A percentile compares a stretch with the other conserved stretches of the same genome.
These are phyloP conservation scores for Priceomyces melissophilus DNA, from an alignment of 805 yeast species.

Conservation along the genomic window DNA sequence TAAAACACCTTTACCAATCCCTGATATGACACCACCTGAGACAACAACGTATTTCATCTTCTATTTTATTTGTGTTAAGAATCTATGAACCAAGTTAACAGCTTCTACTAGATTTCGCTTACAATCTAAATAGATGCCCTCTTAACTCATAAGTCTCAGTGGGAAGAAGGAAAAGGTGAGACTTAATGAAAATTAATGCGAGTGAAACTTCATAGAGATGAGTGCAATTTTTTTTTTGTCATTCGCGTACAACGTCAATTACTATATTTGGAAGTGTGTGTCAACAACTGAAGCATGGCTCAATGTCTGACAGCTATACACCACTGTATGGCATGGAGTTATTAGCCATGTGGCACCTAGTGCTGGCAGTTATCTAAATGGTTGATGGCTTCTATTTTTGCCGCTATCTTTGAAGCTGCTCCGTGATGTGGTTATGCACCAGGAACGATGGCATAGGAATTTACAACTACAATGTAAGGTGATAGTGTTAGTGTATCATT, in stretches of 20 bases:
- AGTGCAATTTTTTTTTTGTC: constrained; percentile 6
- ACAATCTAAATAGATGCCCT: constrained; percentile 29
- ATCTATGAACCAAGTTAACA: constrained; percentile 1
- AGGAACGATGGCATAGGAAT: background rate
- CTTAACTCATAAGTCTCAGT: constrained; percentile 42
- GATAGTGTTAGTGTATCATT: background rate
- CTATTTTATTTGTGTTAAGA: background rate
- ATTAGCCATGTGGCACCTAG: constrained; percentile 7
- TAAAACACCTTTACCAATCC: constrained; percentile 97
- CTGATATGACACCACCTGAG: constrained; percentile 98
- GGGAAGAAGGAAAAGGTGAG: constrained; percentile 33
- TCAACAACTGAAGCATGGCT: no score
- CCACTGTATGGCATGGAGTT: constrained; percentile 7
- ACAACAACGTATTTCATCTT: constrained; percentile 98
- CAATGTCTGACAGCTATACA: constrained; percentile 22
- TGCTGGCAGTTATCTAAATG: constrained; percentile 1
- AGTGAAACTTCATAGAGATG: constrained; percentile 3
- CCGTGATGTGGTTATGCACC: background rate
- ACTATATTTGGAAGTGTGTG: constrained; percentile 13
- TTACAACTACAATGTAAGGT: background rate
- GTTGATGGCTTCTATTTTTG: constrained; percentile 1
- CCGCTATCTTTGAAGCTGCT: constrained; percentile 2
- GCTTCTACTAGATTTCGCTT: constrained; percentile 3
- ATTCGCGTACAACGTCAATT: constrained; percentile 11
- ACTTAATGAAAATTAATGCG: background rate